These are phyloP conservation scores for Neofusicoccum sp. DNA, from an alignment of 2,329 filamentous ascomycete genomes.

Conservation along the genomic window DNA sequence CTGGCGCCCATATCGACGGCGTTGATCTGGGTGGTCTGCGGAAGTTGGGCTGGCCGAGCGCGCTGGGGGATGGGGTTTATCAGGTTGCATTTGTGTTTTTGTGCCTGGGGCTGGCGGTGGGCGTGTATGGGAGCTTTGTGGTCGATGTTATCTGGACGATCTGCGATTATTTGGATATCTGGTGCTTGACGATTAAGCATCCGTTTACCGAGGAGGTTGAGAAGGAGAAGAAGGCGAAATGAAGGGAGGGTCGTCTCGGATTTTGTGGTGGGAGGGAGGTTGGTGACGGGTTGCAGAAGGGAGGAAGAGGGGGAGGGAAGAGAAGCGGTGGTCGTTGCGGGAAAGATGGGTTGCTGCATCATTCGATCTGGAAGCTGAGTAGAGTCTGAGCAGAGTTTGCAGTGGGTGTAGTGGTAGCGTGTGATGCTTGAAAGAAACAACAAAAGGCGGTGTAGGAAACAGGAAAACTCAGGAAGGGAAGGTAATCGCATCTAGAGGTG, in stretches of 20 bases:
- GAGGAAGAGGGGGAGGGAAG: too few species aligned
- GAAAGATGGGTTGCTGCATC: too few species aligned
- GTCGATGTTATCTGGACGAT: constrained; percentile 97
- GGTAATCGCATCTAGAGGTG: too few species aligned
- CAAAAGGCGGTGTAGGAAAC: too few species aligned
- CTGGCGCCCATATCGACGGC: constrained; percentile 28
- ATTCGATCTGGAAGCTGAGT: too few species aligned
- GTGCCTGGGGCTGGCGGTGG: constrained; percentile 80
- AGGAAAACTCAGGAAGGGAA: too few species aligned
- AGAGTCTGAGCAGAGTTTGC: too few species aligned
- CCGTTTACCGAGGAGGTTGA: constrained; percentile 53
- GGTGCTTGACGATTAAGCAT: constrained; percentile 97
- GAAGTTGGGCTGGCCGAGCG: constrained; percentile 53
- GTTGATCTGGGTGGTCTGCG: constrained; percentile 25
- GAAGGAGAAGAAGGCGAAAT: constrained; percentile 13
- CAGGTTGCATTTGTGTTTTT: constrained; percentile 90
- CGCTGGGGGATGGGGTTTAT: constrained; percentile 65
- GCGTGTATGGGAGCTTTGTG: constrained; percentile 96
- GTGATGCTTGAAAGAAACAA: too few species aligned
- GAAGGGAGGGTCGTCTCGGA: background rate
- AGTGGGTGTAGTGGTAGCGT: too few species aligned
- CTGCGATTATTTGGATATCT: constrained; percentile 97
- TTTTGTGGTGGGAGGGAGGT: background rate
- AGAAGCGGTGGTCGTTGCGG: too few species aligned
- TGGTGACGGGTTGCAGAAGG: background rate